Base-by-base conservation (phyloP, 2,329 filamentous ascomycete species). In the Purpureocillium takamizusanense region DNA sequence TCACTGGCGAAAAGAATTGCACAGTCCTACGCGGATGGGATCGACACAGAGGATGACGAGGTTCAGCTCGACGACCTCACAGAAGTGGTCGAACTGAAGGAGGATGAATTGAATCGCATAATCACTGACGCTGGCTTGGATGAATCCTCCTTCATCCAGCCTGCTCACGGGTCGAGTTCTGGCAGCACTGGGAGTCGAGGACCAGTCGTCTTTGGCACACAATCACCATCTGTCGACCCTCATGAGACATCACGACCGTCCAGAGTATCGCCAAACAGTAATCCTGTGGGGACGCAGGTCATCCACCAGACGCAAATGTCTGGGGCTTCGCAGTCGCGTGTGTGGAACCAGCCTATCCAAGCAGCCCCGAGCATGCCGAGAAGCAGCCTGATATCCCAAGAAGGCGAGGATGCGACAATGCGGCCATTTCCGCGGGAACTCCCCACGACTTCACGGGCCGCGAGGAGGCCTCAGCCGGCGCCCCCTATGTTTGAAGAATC, bases 11-110 rank as follows among this genome's bases (percentile, higher is more conserved):
- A 65, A 34, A 59, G 63, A 36, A 66, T 78, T 35, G 62, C 63
- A 3, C 59, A 70, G 40, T 68, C 68, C 1, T 78, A 76, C 43
- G 64, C 63, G 12, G 63, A 72, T 9, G 66, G 66, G 17, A 51
- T 69, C 12, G 67, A 76, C 35, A 76, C 69, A 1, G 65, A 70
- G 3, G 66, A 69, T 9, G 69, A 74, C 16, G 73, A 78, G 47
- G 50, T 53, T 27, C 63, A 59, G 31, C 55, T 77, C 8, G 71
- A 76, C 41, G 60, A 67, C 28, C 50, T 78, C 29, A 63, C 64
- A 10, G 61, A 61, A 35, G 51, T 63, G 37, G 56, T 76, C 12
- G 62, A 66, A 40, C 50, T 56, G 29, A 63, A 63, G 42, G 71
- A 74, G 44, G 52, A 57, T 16, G 47, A 48, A 1, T 54, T 78